Base-by-base conservation (phyloP, 768 basidiomycete genomes). In the Tulasnella sp. region DNA sequence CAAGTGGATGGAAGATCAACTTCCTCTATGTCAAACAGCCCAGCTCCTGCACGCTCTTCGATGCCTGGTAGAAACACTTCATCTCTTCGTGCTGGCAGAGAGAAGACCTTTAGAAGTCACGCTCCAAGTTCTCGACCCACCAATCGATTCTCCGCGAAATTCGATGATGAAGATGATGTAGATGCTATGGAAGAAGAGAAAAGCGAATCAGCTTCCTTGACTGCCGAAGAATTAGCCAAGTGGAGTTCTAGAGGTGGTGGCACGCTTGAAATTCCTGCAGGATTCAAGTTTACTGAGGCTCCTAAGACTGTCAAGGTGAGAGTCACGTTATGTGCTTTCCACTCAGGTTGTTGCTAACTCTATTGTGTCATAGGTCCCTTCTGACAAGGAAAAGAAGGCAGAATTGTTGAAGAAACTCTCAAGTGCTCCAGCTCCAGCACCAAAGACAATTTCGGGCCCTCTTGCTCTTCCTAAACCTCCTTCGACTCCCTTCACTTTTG, bases 21-120 rank as follows among this genome's bases (percentile, higher is more conserved):
- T n/a, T n/a, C n/a, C n/a, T n/a, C n/a, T n/a, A n/a, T n/a, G n/a
- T n/a, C n/a, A n/a, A n/a, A n/a, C 28, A 25, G 22, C n/a, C 43
- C 43, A 8, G 8, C 6, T 27, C 6, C 16, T 27, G 5, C 43
- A 7, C n/a, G 7, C 6, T 29, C 27, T 7, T 6, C 35, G 25
- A 51, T 51, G 48, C 48, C 48, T 29, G 48, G 48, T n/a, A 37
- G 48, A 9, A 24, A 37, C 37, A 51, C 48, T 19, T 51, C 48
- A 8, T 51, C 48, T 10, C 28, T 51, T 15, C 35, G 48, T 10
- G 25, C 37, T 40, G 48, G 37, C 9, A 27, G 48, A 27, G 48
- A 37, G 12, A 37, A 37, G 9, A 29, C 25, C 5, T 51, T 41
- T 28, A 25, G 48, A 10, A 51, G 28, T 31, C 48, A 51, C 37